phyloP scores from a whole-genome alignment of 805 yeast species.

The Wickerhamomyces mucosus region DNA sequence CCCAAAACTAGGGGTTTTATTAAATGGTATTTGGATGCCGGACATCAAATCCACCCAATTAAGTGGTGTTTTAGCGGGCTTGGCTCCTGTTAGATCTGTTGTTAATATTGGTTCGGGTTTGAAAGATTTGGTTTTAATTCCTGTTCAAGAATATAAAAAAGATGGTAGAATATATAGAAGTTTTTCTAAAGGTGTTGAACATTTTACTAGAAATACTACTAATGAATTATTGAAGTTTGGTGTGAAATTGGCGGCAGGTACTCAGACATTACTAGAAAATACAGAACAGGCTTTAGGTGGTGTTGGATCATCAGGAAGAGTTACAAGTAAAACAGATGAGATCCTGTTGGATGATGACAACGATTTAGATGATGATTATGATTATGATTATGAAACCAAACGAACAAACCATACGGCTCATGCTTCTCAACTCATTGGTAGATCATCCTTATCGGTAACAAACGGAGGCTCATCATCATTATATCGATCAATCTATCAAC shows the following conservation, averaged over 20 bases:
- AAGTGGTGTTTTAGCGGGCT: conserved; percentile 71
- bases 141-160: conserved; percentile 61
- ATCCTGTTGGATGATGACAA: conserved; percentile 24
- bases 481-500: conserved; percentile 17
- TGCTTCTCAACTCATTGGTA: conserved; percentile 19
- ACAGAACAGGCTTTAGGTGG: conserved; percentile 79
- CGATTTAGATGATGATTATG: conserved; percentile 20
- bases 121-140: conserved; percentile 61
- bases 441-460: conserved; percentile 14
- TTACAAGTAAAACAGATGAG: conserved; percentile 24
- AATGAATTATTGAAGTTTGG: conserved; percentile 77
- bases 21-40: conserved; percentile 79
- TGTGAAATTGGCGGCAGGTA: conserved; percentile 78
- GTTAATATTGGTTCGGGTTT: conserved; percentile 74
- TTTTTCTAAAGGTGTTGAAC: conserved; percentile 62
- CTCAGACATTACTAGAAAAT: conserved; percentile 70
- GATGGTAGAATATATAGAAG: conserved; percentile 66
- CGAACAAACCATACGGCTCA: too few relatives aligned
- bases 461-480: too few relatives aligned
- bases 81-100: conserved; percentile 72
- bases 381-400: too few relatives aligned
- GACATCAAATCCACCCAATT: conserved; percentile 78
- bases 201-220: conserved; percentile 70
- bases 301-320: conserved; percentile 45
- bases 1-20: conserved; percentile 40